phyloP scores from a whole-genome alignment of 306 rosid genomes.

The Urtica urens region DNA sequence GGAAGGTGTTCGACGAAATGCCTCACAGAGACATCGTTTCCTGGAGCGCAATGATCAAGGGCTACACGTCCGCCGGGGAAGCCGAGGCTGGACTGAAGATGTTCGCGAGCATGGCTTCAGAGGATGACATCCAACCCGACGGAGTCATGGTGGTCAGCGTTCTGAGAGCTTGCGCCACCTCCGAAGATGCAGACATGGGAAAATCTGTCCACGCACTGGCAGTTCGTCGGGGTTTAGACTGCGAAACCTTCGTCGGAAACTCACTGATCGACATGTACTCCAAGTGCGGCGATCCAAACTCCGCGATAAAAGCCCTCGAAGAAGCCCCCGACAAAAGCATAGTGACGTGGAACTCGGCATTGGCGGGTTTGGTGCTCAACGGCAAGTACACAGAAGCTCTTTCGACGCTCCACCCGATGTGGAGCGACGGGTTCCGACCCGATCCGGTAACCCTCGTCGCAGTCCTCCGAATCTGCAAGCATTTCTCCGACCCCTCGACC shows the following conservation, averaged over 20 bases:
- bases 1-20: slow-evolving; percentile 37
- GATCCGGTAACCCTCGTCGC: slow-evolving; percentile 35
- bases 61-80: slow-evolving; percentile 22
- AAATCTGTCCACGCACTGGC: slow-evolving; percentile 28
- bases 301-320: slow-evolving; percentile 22
- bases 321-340: slow-evolving; percentile 25
- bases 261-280: slow-evolving; percentile 44
- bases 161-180: slow-evolving; percentile 32
- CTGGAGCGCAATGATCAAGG: slow-evolving; percentile 37
- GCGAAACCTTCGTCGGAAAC: slow-evolving; percentile 31
- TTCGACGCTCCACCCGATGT: slow-evolving; percentile 22
- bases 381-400: slow-evolving; percentile 26
- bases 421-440: slow-evolving; percentile 18
- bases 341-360: slow-evolving; percentile 35
- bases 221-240: slow-evolving; percentile 29
- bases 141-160: slow-evolving; percentile 29
- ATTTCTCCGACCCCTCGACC: slow-evolving; percentile 15
- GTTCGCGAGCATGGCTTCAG: slow-evolving; percentile 23
- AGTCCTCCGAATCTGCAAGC: slow-evolving; percentile 35
- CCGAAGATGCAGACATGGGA: slow-evolving; percentile 21
- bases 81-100: slow-evolving; percentile 22
- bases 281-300: slow-evolving; percentile 19
- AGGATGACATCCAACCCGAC: slow-evolving; percentile 25
- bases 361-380: slow-evolving; percentile 26
- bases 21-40: slow-evolving; percentile 29